phyloP scores from a whole-genome alignment of 2,329 filamentous ascomycete species.

The Chlorencoelia australis region DNA sequence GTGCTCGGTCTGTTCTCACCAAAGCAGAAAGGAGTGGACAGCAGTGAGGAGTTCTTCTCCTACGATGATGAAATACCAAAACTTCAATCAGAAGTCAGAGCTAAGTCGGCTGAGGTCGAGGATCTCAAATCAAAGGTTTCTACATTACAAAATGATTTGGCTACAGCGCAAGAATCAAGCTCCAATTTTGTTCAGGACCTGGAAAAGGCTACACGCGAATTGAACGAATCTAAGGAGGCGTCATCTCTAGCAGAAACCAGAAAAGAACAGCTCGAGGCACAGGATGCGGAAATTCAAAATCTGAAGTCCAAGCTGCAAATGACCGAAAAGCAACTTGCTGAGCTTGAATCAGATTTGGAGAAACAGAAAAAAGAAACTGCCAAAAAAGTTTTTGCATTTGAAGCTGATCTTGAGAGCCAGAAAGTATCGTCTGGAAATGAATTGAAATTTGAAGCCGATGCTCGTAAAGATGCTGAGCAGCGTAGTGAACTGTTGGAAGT shows the following conservation, averaged over 20 bases:
- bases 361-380: slow-evolving; percentile 13
- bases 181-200: slow-evolving; percentile 46
- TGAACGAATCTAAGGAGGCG: slow-evolving; percentile 65
- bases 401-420: slow-evolving; percentile 13
- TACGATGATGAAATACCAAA: slow-evolving; percentile 81
- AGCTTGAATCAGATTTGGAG: slow-evolving; percentile 15
- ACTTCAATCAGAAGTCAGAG: slow-evolving; percentile 63
- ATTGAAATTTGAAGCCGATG: slow-evolving; percentile 12
- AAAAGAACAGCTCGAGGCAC: slow-evolving; percentile 16
- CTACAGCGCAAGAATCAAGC: slow-evolving; percentile 60
- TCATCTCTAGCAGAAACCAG: slow-evolving; percentile 12
- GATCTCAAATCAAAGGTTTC: slow-evolving; percentile 60
- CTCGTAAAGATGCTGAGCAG: slow-evolving; percentile 15
- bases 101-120: slow-evolving; percentile 61
- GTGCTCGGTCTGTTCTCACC: slow-evolving; percentile 41
- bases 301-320: slow-evolving; percentile 22
- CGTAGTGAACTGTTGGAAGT: slow-evolving; percentile 11
- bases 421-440: slow-evolving; percentile 9
- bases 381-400: slow-evolving; percentile 14
- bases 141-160: slow-evolving; percentile 59
- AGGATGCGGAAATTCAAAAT: slow-evolving; percentile 18
- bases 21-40: slow-evolving; percentile 34
- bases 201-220: slow-evolving; percentile 36
- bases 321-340: slow-evolving; percentile 17
- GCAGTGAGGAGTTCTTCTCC: slow-evolving; percentile 73